Percentiles rank a stretch among this genome's conserved stretches.
Evolutionary conservation across 371 early-diverging fungal genomes (phyloP).

Genomic region (Dipsacomyces acuminosporus): DNA sequence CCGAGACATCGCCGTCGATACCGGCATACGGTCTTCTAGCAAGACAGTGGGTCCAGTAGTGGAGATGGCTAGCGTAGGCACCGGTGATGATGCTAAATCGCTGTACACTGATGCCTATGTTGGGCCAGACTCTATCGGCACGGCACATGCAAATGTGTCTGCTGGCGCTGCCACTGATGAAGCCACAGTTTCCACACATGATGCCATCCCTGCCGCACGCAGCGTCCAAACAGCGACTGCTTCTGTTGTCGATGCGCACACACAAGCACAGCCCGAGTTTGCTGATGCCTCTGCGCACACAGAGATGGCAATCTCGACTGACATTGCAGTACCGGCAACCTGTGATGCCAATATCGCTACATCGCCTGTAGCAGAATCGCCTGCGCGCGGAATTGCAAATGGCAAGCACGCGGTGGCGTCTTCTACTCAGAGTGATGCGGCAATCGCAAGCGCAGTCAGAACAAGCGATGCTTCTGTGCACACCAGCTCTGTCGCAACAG

Average conservation of each 20-base stretch:
- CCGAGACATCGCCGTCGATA: not conserved
- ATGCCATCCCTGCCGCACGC: not conserved
- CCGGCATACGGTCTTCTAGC: not conserved
- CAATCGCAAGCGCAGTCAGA: not conserved
- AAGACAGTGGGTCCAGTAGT: slow-evolving; percentile 3
- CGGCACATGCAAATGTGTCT: not conserved
- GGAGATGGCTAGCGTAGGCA: not conserved
- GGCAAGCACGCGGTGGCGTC: too few species aligned
- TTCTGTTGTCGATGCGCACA: not conserved
- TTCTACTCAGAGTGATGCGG: too few species aligned
- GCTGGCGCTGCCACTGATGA: slow-evolving; percentile 3
- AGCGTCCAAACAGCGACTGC: not conserved
- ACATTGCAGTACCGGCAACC: not conserved
- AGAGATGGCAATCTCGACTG: not conserved
- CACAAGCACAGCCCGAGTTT: slow-evolving; percentile 4
- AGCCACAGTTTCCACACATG: not conserved
- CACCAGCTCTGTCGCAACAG: not conserved
- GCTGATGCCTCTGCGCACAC: slow-evolving; percentile 4
- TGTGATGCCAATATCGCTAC: not conserved
- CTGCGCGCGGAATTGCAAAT: not conserved
- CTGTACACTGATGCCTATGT: not conserved
- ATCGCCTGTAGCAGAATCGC: not conserved
- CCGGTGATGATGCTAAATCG: not conserved
- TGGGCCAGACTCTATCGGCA: not conserved
- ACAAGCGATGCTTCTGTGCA: not conserved